These are phyloP conservation scores for Chaetoceros tenuissimus DNA, from an alignment of 108 stramenopile genomes.

Conservation along the genomic window DNA sequence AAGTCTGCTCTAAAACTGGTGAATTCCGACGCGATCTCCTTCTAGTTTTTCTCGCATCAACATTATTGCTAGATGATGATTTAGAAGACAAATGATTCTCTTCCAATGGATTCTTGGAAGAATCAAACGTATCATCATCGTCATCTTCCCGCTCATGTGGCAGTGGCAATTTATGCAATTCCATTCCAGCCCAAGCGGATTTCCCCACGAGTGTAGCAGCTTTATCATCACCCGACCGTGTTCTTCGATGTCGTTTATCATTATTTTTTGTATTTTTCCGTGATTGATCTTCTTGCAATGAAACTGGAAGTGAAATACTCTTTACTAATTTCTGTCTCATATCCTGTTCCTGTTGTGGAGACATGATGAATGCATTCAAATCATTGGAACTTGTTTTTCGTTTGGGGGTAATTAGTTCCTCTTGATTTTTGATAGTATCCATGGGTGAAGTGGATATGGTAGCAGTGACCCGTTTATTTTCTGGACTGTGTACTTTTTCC, in stretches of 20 bases:
- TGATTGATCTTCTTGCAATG: neutral
- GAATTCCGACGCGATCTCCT: too few relatives aligned
- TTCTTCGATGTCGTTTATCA: conserved; percentile 20
- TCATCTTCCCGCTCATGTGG: conserved; percentile 18
- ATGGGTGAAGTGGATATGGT: too few relatives aligned
- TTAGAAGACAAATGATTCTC: conserved; percentile 5
- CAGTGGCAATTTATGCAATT: conserved; percentile 32
- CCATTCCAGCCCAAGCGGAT: conserved; percentile 55
- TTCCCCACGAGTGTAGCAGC: conserved; percentile 39
- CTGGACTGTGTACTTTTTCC: too few relatives aligned
- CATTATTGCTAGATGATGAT: too few relatives aligned
- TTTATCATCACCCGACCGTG: conserved; percentile 47
- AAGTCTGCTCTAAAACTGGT: too few relatives aligned
- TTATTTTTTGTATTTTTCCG: neutral
- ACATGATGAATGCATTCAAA: neutral
- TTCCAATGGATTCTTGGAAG: too few relatives aligned
- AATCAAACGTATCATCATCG: too few relatives aligned
- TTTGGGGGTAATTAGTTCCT: neutral
- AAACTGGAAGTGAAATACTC: neutral
- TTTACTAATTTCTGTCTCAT: neutral
- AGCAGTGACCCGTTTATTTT: too few relatives aligned
- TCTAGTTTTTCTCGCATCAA: too few relatives aligned
- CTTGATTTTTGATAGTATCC: neutral
- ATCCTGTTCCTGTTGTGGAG: neutral
- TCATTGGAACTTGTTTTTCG: neutral